Conservation (phyloP, 106 monocot species). For the Allium fistulosum region DNA sequence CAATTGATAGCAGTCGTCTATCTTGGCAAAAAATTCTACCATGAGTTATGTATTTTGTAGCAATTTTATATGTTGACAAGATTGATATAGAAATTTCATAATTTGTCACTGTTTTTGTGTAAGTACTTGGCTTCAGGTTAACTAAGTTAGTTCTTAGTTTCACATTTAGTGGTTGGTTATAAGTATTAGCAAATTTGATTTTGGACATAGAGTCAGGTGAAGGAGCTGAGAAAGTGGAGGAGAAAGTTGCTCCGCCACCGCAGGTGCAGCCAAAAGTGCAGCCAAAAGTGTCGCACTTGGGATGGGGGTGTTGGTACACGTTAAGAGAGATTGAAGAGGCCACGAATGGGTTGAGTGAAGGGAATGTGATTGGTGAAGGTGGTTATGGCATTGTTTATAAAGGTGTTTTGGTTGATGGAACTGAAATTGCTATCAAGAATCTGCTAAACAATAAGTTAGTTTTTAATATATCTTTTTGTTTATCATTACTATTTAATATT, state of each 20-base stretch:
- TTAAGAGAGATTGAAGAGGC: slow-evolving; percentile 56
- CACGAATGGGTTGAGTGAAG: slow-evolving; percentile 32
- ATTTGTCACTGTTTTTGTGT: too few relatives aligned
- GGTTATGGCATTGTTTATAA: slow-evolving; percentile 57
- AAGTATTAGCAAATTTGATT: too few relatives aligned
- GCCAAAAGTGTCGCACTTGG: slow-evolving; percentile 71
- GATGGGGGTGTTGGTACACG: slow-evolving; percentile 75
- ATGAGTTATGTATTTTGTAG: too few relatives aligned
- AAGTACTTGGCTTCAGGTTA: too few relatives aligned
- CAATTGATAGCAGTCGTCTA: too few relatives aligned
- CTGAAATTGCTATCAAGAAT: slow-evolving; percentile 45
- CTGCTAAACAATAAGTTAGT: slow-evolving; percentile 56
- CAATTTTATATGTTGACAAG: too few relatives aligned
- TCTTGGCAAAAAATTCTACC: too few relatives aligned
- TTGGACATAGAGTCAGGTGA: slow-evolving; percentile 29
- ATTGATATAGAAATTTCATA: too few relatives aligned
- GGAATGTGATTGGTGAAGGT: slow-evolving; percentile 58
- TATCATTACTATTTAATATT: too few relatives aligned
- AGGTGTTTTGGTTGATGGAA: slow-evolving; percentile 31
- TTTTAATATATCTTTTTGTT: background rate
- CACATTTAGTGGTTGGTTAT: too few relatives aligned
- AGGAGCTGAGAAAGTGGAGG: slow-evolving; percentile 20
- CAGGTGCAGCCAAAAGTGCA: too few relatives aligned
- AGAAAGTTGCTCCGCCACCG: slow-evolving; percentile 18
- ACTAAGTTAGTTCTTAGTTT: too few relatives aligned